Evolutionary conservation across 1,284 basidiomycete genomes (phyloP).

Genomic region (Tilletia walkeri): DNA sequence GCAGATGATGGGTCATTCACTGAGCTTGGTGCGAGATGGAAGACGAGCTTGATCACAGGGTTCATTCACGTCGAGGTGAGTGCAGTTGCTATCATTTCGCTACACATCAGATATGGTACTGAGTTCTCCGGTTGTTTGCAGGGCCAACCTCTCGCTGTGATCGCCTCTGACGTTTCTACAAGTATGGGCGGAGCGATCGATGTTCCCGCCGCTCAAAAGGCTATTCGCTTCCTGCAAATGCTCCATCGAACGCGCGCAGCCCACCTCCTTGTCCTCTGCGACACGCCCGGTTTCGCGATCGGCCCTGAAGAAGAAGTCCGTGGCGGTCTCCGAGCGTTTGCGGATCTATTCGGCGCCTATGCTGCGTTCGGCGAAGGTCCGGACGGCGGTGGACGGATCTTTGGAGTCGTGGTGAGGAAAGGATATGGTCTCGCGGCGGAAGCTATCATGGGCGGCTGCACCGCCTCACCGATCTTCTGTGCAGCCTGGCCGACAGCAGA

Average conservation of each 20-base stretch:
- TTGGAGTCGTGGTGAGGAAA: conserved; percentile 30
- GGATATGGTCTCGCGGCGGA: conserved; percentile 40
- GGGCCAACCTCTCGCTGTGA: conserved; percentile 30
- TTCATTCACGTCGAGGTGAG: conserved; percentile 19
- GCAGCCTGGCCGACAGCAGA: conserved; percentile 33
- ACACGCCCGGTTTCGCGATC: conserved; percentile 46
- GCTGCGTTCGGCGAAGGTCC: conserved; percentile 24
- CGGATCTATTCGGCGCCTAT: conserved; percentile 35
- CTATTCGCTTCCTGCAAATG: conserved; percentile 32
- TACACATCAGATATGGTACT: no score
- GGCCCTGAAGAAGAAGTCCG: conserved; percentile 31
- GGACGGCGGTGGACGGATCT: conserved; percentile 26
- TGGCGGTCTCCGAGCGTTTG: conserved; percentile 34
- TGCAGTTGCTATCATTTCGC: neutral
- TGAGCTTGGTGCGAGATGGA: conserved; percentile 33
- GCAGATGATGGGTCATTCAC: conserved; percentile 34
- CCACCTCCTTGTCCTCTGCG: conserved; percentile 34
- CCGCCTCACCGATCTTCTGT: conserved; percentile 29
- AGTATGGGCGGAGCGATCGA: conserved; percentile 41
- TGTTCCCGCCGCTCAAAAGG: conserved; percentile 31
- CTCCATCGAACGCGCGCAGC: conserved; percentile 28
- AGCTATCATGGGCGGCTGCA: conserved; percentile 36
- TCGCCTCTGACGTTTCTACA: conserved; percentile 34
- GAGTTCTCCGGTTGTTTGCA: conserved; percentile 17
- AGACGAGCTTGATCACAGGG: conserved; percentile 32